Percentiles rank a stretch among this genome's conserved stretches.
These are phyloP conservation scores for Colletotrichum incanum DNA, from an alignment of 2,329 filamentous ascomycete genomes.

Conservation along the genomic window DNA sequence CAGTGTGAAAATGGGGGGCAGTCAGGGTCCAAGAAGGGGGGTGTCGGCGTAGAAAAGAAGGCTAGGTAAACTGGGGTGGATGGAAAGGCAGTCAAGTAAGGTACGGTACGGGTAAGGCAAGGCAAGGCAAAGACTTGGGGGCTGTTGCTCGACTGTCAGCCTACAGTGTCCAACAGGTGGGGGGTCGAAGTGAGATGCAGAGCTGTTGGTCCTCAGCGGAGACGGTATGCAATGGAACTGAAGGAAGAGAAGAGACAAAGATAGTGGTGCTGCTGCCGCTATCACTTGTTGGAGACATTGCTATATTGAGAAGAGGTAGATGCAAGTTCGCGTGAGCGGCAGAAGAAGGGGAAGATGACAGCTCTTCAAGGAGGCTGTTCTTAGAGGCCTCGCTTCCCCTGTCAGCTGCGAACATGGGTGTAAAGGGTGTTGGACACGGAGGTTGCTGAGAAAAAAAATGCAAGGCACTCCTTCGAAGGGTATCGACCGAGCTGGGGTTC, in stretches of 20 bases:
- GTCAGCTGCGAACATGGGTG: slow-evolving; percentile 49
- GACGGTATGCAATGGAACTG: slow-evolving; percentile 56
- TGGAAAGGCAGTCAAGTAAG: slow-evolving; percentile 35
- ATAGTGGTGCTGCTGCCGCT: slow-evolving; percentile 45
- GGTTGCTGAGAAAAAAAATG: slow-evolving; percentile 41
- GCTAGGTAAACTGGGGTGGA: slow-evolving; percentile 37
- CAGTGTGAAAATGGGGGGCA: slow-evolving; percentile 43
- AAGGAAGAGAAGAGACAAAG: slow-evolving; percentile 53
- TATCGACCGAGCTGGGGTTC: slow-evolving; percentile 42
- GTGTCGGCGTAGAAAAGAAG: slow-evolving; percentile 42
- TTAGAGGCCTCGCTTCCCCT: slow-evolving; percentile 45
- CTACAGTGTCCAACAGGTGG: slow-evolving; percentile 51
- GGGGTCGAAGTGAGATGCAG: slow-evolving; percentile 47
- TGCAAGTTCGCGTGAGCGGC: slow-evolving; percentile 46
- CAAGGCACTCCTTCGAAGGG: slow-evolving; percentile 46
- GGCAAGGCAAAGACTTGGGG: slow-evolving; percentile 31
- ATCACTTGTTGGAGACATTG: slow-evolving; percentile 55
- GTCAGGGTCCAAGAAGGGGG: slow-evolving; percentile 41
- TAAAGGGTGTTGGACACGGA: slow-evolving; percentile 37
- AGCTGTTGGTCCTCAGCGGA: slow-evolving; percentile 49
- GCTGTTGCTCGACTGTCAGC: slow-evolving; percentile 49
- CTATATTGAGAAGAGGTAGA: slow-evolving; percentile 56
- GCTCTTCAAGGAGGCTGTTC: slow-evolving; percentile 47
- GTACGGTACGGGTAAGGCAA: slow-evolving; percentile 29
- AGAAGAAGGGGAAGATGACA: slow-evolving; percentile 46